Conservation (phyloP, 140 eudicot species). For the Flaveria floridana region DNA sequence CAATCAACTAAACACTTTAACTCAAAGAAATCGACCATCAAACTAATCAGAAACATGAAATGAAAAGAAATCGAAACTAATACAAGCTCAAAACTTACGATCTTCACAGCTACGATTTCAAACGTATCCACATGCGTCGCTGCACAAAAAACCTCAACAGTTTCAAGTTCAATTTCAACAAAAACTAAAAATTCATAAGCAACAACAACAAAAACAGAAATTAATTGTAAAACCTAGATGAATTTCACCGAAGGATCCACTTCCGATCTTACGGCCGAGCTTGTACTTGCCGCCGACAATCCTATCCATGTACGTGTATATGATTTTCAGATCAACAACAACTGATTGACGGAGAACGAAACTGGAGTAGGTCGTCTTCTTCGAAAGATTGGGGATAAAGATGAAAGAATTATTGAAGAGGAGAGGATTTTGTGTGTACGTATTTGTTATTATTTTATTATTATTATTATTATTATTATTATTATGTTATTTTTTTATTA, state of each 20-base stretch:
- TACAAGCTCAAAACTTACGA: slow-evolving; percentile 49
- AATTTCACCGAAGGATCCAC: slow-evolving; percentile 89
- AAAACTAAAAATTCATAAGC: slow-evolving; percentile 4
- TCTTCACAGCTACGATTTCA: slow-evolving; percentile 88
- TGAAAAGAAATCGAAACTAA: background rate
- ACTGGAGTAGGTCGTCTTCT: slow-evolving; percentile 29
- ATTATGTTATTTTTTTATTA: too few relatives aligned
- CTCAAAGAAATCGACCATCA: background rate
- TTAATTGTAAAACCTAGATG: slow-evolving; percentile 48
- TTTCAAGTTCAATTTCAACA: slow-evolving; percentile 22
- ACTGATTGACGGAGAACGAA: slow-evolving; percentile 24
- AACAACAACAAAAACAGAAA: background rate
- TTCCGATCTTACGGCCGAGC: slow-evolving; percentile 95
- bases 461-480: too few relatives aligned
- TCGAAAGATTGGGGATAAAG: slow-evolving; percentile 14
- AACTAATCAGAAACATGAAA: background rate
- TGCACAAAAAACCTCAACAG: slow-evolving; percentile 40
- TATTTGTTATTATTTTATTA: too few relatives aligned
- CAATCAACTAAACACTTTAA: slow-evolving; percentile 22
- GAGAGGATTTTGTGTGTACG: background rate
- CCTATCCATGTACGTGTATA: slow-evolving; percentile 61
- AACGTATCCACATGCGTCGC: slow-evolving; percentile 88
- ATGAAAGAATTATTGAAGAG: slow-evolving; percentile 35
- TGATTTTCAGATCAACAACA: background rate
- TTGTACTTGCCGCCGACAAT: slow-evolving; percentile 80